Base-by-base conservation (phyloP, 1,284 basidiomycete species). In the Fomitopsis betulina region DNA sequence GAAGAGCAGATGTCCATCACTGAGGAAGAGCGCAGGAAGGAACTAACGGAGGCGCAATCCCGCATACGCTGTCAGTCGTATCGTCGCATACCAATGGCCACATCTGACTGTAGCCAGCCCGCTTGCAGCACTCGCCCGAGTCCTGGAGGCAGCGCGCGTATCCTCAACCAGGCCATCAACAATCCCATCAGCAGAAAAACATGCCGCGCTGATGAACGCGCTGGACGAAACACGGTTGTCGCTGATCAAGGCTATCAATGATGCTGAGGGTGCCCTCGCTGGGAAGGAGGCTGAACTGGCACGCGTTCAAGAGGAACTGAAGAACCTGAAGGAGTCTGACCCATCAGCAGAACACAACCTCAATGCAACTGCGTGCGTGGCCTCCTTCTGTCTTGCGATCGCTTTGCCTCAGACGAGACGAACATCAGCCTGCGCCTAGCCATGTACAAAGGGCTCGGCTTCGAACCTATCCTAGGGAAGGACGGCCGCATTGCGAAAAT, bases 171-270 rank as follows among this genome's bases (percentile, higher is more conserved):
- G 91, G 58, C 89, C 90, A 2, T 72, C 80, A 12, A 81, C 81
- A 23, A 82, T 90, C 17, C 85, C 85, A 4, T 85, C 88, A n/a
- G 79, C 80, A 27, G 79, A 84, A 61, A 78, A 80, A 9, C 87
- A 92, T 65, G 75, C 79, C 2, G 74, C 79, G 10, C 76, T 75
- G 19, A 70, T 92, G 38, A 87, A 89, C 61, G 80, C 84, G 55
- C 79, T 89, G 1, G 89, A 92, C 58, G 76, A 70, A 32, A 79
- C 77, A 6, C 80, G 83, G 35, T 70, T 90, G 52, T 82, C 83
- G 7, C 76, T 91, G n/a, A 85, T 80, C 12, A 93, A 93, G 65
- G 81, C 85, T 4, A 88, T 91, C 63, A 86, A 87, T 54, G 89
- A 90, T 63, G 77, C 80, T 1, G 89, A 91, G 71, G 79, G 81